Evolutionary conservation across 345 rosid genomes (phyloP).

Genomic region (Eucalyptus virginea): DNA sequence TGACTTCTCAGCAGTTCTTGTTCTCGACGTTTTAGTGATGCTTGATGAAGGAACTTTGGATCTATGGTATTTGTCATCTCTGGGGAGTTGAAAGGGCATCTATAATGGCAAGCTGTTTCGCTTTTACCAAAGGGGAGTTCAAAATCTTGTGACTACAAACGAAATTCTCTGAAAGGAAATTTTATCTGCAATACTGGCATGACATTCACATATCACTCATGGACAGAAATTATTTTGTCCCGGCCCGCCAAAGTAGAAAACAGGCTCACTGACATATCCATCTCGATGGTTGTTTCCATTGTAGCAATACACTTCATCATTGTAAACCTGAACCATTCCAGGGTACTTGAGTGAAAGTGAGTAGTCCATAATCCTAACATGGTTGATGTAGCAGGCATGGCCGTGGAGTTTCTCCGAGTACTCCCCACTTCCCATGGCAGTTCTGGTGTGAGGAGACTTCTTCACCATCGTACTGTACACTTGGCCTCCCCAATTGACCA

Average conservation of each 20-base stretch:
- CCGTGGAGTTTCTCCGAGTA: background rate
- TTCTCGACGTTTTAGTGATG: background rate
- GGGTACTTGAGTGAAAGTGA: conserved; percentile 29
- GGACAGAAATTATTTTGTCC: conserved; percentile 13
- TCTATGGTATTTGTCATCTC: background rate
- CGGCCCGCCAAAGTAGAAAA: conserved; percentile 40
- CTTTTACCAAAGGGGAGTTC: background rate
- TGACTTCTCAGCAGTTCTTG: background rate
- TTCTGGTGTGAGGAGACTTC: conserved; percentile 38
- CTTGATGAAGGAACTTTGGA: background rate
- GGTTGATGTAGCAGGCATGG: conserved; percentile 14
- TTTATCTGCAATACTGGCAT: background rate
- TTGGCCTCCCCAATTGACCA: conserved; percentile 57
- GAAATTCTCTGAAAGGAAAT: background rate
- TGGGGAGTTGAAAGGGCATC: background rate
- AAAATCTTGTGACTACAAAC: background rate
- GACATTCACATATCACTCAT: background rate
- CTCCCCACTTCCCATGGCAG: conserved; percentile 44
- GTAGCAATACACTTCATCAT: conserved; percentile 21
- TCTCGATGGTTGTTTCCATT: background rate
- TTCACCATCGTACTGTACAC: conserved; percentile 26
- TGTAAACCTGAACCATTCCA: background rate
- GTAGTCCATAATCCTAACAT: conserved; percentile 24
- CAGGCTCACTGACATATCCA: conserved; percentile 4
- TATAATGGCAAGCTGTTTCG: background rate